Percentiles rank a stretch among this genome's conserved stretches.
phyloP scores from a whole-genome alignment of 1,139 yeast genomes.

The Debaryomycetaceae sp. region DNA sequence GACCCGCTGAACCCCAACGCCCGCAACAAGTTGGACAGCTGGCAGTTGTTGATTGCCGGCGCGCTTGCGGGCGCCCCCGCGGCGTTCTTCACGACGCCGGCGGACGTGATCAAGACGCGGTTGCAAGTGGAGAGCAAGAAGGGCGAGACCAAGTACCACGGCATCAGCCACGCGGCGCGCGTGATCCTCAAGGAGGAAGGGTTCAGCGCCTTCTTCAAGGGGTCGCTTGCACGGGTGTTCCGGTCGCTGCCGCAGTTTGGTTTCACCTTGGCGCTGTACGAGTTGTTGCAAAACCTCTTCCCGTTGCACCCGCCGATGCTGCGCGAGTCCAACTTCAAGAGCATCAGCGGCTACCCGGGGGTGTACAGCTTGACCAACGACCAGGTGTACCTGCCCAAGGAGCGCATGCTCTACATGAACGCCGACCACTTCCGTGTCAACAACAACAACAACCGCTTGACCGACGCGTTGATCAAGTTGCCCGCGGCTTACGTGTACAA shows the following conservation, averaged over 20 bases:
- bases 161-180: conserved; percentile 71
- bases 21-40: conserved; percentile 58
- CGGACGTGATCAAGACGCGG: conserved; percentile 94
- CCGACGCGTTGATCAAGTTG: conserved; percentile 37
- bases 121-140: conserved; percentile 79
- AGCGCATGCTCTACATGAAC: conserved; percentile 36
- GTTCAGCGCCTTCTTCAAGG: conserved; percentile 80
- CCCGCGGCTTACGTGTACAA: conserved; percentile 54
- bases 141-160: conserved; percentile 74
- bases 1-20: conserved; percentile 60
- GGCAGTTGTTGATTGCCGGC: conserved; percentile 84
- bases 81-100: conserved; percentile 93
- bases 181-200: conserved; percentile 79
- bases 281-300: conserved; percentile 55
- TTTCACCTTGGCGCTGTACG: conserved; percentile 94
- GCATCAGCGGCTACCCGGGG: conserved; percentile 45
- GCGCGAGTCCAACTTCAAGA: conserved; percentile 41
- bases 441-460: conserved; percentile 15
- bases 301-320: conserved; percentile 47
- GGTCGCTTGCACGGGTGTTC: conserved; percentile 91
- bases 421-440: conserved; percentile 15
- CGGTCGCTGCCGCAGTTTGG: conserved; percentile 98
- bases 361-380: conserved; percentile 45
- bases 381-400: conserved; percentile 39
- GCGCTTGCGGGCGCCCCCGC: conserved; percentile 98